These are phyloP conservation scores for Orbilia brochopaga DNA, from an alignment of 2,329 filamentous ascomycete genomes.

Conservation along the genomic window DNA sequence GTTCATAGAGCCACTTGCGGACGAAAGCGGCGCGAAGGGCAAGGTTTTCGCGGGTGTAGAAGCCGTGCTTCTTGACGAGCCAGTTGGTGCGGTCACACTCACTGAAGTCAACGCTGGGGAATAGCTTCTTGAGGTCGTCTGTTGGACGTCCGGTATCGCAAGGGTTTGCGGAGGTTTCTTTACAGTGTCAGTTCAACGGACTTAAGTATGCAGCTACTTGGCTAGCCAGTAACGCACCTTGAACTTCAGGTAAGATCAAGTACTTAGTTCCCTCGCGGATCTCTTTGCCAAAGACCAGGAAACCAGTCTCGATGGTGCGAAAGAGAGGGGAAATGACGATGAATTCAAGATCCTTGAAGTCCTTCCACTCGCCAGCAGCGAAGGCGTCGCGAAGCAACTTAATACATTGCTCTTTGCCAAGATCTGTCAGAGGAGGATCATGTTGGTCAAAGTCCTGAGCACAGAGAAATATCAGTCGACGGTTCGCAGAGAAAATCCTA, in stretches of 20 bases:
- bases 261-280: constrained; percentile 22
- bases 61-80: constrained; percentile 37
- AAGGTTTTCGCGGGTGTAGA: constrained; percentile 45
- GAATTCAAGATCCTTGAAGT: constrained; percentile 31
- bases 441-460: constrained; percentile 45
- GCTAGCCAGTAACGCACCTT: constrained; percentile 20
- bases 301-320: constrained; percentile 41
- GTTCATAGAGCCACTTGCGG: constrained; percentile 44
- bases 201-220: neutral
- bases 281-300: constrained; percentile 27
- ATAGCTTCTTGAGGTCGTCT: constrained; percentile 11
- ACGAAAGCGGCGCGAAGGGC: constrained; percentile 27
- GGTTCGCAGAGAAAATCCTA: neutral
- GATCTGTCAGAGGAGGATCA: constrained; percentile 34
- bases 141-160: constrained; percentile 39
- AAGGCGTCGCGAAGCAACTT: constrained; percentile 38
- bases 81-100: constrained; percentile 42
- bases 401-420: constrained; percentile 39
- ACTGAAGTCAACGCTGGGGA: constrained; percentile 28
- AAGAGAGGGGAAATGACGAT: constrained; percentile 42
- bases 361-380: constrained; percentile 32
- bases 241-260: constrained; percentile 27
- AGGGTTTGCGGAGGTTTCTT: constrained; percentile 40
- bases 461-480: neutral
- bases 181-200: neutral